Conservation (phyloP, 2,329 filamentous ascomycete species). For the Thielaviopsis ethacetica region DNA sequence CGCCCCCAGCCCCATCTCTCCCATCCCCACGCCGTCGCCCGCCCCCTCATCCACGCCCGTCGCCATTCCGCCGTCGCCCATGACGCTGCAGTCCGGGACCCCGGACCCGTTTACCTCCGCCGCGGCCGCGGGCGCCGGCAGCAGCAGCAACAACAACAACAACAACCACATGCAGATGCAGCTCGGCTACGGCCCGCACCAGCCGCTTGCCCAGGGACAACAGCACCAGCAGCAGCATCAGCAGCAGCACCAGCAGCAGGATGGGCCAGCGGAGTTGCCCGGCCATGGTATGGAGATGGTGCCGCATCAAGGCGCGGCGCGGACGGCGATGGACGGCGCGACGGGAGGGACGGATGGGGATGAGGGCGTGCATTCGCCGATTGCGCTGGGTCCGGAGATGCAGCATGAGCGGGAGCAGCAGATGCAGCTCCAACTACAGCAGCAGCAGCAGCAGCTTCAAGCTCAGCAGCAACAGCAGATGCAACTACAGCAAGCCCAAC, state of each 20-base stretch:
- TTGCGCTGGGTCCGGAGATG: not conserved
- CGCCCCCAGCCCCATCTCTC: not conserved
- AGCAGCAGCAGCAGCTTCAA: not conserved
- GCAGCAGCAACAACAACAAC: not conserved
- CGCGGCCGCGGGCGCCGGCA: no score
- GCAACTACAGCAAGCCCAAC: not conserved
- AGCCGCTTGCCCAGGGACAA: not conserved
- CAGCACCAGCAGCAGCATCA: not conserved
- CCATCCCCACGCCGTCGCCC: not conserved
- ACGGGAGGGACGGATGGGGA: not conserved
- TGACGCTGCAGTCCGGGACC: not conserved
- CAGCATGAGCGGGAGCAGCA: not conserved
- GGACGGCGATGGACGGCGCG: not conserved
- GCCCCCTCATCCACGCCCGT: not conserved
- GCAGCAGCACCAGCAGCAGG: not conserved
- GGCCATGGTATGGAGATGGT: not conserved
- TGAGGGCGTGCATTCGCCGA: not conserved
- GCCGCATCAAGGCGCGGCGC: not conserved
- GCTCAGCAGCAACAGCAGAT: not conserved
- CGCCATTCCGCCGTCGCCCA: not conserved
- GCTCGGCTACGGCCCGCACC: not conserved
- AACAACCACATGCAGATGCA: not conserved
- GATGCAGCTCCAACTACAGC: not conserved
- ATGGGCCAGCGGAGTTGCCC: not conserved
- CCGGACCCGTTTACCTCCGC: not conserved